Base-by-base conservation (phyloP, 805 yeast genomes). In the Suhomyces sp. region DNA sequence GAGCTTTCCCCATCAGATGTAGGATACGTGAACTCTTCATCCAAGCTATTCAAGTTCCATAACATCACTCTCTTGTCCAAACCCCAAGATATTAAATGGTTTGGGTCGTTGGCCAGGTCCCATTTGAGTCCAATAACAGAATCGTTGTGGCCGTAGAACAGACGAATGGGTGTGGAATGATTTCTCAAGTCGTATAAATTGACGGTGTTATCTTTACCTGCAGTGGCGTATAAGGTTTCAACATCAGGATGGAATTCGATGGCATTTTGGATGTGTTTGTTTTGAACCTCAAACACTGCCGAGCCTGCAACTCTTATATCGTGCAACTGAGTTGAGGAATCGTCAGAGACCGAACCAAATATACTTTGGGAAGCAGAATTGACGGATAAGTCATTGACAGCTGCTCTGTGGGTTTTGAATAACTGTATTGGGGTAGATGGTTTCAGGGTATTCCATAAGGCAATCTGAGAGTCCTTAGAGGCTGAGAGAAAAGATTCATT, bases 121-220 rank as follows among this genome's bases (percentile, higher is more conserved):
- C 80, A 72, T 29, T 76, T 65, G 27, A 68, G 56, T 3, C 71
- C 70, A 16, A 48, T 47, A 4, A 68, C 55, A 35, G 61, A 54
- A 35, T 63, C 72, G 35, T 58, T 60, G 54, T 86, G 95, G 14
- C 93, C 95, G 45, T 70, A 76, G 12, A 88, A 61, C 37, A 74
- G 73, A 48, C 91, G 72, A 20, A 84, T 48, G 19, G 88, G 85
- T 10, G 63, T 56, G 1, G 65, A 46, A 19, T 78, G 67, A 50
- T 79, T 78, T 53, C 95, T 72, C 35, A 84, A 59, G 54, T 88
- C 96, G 79, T 87, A 87, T 17, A 83, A 63, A 33, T 75, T 76
- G 14, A 87, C 75, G n/a, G 79, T 63, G 48, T 80, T 79, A 54
- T 88, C 96, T 18, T 82, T 77, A 9, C 88, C 83, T 15, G 84